phyloP scores from a whole-genome alignment of 352 stramenopile genomes.

The Phytophthora chlamydospora region DNA sequence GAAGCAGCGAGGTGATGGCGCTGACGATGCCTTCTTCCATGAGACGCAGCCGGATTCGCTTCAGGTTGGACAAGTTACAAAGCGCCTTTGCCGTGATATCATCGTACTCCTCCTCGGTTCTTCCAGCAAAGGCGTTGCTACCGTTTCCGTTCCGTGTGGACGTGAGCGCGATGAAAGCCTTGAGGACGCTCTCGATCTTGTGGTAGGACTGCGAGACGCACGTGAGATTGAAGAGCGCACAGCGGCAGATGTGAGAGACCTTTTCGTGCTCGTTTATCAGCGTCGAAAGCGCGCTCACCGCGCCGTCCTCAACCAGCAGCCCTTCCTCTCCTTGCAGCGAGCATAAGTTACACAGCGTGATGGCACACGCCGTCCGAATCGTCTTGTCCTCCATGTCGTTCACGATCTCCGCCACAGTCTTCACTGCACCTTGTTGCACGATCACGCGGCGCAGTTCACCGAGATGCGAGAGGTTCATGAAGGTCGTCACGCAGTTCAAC shows the following conservation, averaged over 20 bases:
- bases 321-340: conserved; percentile 80
- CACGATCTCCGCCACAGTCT: conserved; percentile 77
- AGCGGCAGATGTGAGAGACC: conserved; percentile 69
- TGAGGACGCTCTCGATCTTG: conserved; percentile 88
- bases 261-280: conserved; percentile 82
- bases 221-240: conserved; percentile 90
- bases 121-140: conserved; percentile 5
- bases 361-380: conserved; percentile 78
- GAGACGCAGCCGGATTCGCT: conserved; percentile 74
- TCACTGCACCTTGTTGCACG: conserved; percentile 74
- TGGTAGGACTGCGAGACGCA: conserved; percentile 86
- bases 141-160: conserved; percentile 40
- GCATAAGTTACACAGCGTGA: conserved; percentile 90
- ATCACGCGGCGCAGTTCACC: conserved; percentile 62
- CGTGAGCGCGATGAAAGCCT: conserved; percentile 71
- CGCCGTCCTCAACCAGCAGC: conserved; percentile 80
- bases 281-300: conserved; percentile 77
- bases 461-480: conserved; percentile 87
- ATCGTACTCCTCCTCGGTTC: conserved; percentile 46
- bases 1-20: conserved; percentile 68
- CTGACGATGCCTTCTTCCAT: conserved; percentile 91
- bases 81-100: conserved; percentile 77
- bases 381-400: conserved; percentile 67
- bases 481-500: conserved; percentile 79
- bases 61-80: conserved; percentile 91